Evolutionary conservation across 805 yeast species (phyloP).

Genomic region (Metschnikowia drakensbergensis): DNA sequence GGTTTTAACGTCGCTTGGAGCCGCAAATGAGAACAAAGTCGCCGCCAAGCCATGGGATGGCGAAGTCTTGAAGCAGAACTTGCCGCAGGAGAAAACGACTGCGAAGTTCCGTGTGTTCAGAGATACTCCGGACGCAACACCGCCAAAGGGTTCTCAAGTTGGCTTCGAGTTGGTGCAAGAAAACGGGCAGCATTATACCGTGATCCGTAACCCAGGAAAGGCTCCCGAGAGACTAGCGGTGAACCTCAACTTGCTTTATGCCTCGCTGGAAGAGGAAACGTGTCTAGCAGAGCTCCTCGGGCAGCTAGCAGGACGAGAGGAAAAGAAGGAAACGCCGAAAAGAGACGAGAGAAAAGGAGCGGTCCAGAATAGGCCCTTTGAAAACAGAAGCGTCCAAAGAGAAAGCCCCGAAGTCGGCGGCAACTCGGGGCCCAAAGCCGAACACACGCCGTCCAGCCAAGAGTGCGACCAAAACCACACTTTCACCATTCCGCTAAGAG

Average conservation of each 20-base stretch:
- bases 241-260: constrained; percentile 57
- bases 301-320: not conserved
- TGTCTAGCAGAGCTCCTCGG: constrained; percentile 63
- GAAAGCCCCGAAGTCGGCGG: no score
- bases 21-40: constrained; percentile 62
- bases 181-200: constrained; percentile 42
- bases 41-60: constrained; percentile 62
- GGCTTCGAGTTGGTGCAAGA: constrained; percentile 10
- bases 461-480: constrained; percentile 24
- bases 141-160: not conserved
- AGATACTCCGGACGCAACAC: constrained; percentile 8
- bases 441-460: not conserved
- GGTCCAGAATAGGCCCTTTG: not conserved
- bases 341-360: not conserved
- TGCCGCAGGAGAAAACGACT: constrained; percentile 12
- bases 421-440: not conserved
- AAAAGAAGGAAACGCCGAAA: not conserved
- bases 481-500: constrained; percentile 45
- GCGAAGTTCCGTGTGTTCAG: constrained; percentile 26
- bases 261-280: constrained; percentile 45
- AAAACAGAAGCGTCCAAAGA: not conserved
- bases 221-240: constrained; percentile 55
- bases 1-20: constrained; percentile 43
- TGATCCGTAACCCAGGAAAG: constrained; percentile 54
- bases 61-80: constrained; percentile 48